These are phyloP conservation scores for Penicillium diatomitis DNA, from an alignment of 495 filamentous ascomycete genomes.

Conservation along the genomic window DNA sequence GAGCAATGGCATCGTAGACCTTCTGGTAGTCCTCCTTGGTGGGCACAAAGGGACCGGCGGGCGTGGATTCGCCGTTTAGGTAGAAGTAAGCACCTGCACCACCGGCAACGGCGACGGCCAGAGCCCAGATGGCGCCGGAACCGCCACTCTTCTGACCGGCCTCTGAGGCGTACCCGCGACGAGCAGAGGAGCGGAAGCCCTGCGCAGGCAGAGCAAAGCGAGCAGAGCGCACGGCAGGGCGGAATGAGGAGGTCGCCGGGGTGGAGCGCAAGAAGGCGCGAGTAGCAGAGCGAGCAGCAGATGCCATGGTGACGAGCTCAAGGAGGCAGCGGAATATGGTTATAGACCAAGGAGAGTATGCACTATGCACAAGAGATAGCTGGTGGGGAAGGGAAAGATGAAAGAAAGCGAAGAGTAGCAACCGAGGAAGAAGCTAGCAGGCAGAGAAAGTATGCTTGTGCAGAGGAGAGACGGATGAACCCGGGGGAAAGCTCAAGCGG, in stretches of 20 bases:
- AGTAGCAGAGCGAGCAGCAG: slow-evolving; percentile 42
- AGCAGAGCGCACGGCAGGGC: slow-evolving; percentile 42
- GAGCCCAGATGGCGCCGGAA: slow-evolving; percentile 35
- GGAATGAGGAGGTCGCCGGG: slow-evolving; percentile 35
- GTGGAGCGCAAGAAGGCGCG: slow-evolving; percentile 44
- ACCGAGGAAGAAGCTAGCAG: background rate
- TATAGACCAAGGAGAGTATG: slow-evolving; percentile 3
- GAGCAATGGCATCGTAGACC: slow-evolving; percentile 85
- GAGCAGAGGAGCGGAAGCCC: slow-evolving; percentile 54
- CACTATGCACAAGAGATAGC: background rate
- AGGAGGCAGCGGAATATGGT: background rate
- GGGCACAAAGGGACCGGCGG: slow-evolving; percentile 51
- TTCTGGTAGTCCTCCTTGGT: slow-evolving; percentile 87
- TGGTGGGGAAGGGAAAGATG: slow-evolving; percentile 4
- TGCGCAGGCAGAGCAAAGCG: slow-evolving; percentile 52
- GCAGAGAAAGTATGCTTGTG: background rate
- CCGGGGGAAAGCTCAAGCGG: slow-evolving; percentile 5
- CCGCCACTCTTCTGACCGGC: slow-evolving; percentile 42
- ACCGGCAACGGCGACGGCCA: slow-evolving; percentile 48
- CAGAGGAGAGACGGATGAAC: slow-evolving; percentile 3
- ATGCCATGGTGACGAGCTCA: slow-evolving; percentile 40
- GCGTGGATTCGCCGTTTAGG: slow-evolving; percentile 42
- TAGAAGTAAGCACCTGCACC: slow-evolving; percentile 67
- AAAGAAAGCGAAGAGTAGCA: slow-evolving; percentile 9
- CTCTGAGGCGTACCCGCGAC: slow-evolving; percentile 70